phyloP scores from a whole-genome alignment of 345 rosid genomes.

The Dipteronia sinensis region DNA sequence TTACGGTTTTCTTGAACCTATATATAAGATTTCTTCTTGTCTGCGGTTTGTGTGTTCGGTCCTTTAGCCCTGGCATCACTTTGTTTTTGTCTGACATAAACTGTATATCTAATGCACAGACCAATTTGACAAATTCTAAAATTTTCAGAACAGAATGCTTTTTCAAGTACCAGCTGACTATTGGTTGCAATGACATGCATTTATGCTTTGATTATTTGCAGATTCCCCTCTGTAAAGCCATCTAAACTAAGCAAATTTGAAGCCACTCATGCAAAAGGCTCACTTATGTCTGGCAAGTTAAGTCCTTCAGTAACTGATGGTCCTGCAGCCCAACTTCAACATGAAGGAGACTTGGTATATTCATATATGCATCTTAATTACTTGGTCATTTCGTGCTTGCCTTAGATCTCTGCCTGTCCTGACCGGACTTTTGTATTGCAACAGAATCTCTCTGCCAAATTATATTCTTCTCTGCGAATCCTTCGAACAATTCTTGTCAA shows the following conservation, averaged over 20 bases:
- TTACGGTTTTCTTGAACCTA: neutral
- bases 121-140: neutral
- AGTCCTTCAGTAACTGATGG: conserved; percentile 46
- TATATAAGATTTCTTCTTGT: neutral
- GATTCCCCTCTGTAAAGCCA: conserved; percentile 72
- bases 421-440: conserved; percentile 8
- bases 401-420: conserved; percentile 9
- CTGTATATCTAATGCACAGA: neutral
- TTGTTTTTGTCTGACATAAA: neutral
- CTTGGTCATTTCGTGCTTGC: conserved; percentile 14
- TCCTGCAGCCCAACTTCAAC: conserved; percentile 45
- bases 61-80: neutral
- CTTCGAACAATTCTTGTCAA: conserved; percentile 77
- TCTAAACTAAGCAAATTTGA: conserved; percentile 56
- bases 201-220: conserved; percentile 30
- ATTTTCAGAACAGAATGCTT: neutral
- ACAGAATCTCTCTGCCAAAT: conserved; percentile 74
- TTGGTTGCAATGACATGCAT: neutral
- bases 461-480: conserved; percentile 67
- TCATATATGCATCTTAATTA: conserved; percentile 16
- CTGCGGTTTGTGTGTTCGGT: neutral
- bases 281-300: conserved; percentile 48
- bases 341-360: conserved; percentile 70
- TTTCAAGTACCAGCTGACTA: neutral
- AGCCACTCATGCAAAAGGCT: conserved; percentile 71